Evolutionary conservation across 805 yeast species (phyloP).

Genomic region (Candida sanyiensis): DNA sequence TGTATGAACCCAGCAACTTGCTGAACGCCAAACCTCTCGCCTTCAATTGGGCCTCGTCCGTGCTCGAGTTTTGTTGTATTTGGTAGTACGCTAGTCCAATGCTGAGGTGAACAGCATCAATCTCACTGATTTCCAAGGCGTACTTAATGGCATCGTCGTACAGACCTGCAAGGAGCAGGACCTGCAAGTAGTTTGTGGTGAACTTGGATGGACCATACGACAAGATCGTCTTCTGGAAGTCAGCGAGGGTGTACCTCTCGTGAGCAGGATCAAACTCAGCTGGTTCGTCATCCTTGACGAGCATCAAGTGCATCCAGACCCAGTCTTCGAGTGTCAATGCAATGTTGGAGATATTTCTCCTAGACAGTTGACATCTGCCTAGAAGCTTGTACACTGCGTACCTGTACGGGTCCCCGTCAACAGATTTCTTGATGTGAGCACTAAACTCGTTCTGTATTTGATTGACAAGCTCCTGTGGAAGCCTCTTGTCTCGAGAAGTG

Average conservation of each 20-base stretch:
- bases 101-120: constrained; percentile 86
- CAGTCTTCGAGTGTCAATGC: constrained; percentile 86
- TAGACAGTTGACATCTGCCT: constrained; percentile 76
- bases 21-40: constrained; percentile 42
- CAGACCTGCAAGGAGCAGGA: constrained; percentile 68
- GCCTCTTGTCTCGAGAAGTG: constrained; percentile 43
- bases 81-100: constrained; percentile 75
- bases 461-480: constrained; percentile 64
- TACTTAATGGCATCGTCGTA: constrained; percentile 76
- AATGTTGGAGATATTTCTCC: constrained; percentile 61
- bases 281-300: constrained; percentile 54
- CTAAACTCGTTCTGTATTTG: constrained; percentile 75
- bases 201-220: constrained; percentile 72
- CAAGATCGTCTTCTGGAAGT: constrained; percentile 65
- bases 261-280: constrained; percentile 45
- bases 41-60: constrained; percentile 28
- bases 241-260: constrained; percentile 67
- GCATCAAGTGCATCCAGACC: constrained; percentile 88
- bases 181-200: constrained; percentile 65
- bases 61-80: constrained; percentile 45
- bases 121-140: constrained; percentile 56
- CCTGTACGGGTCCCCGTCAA: constrained; percentile 79
- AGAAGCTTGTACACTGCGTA: constrained; percentile 85
- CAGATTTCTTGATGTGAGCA: constrained; percentile 66
- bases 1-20: constrained; percentile 70